These are phyloP conservation scores for Penicillium janthinellum DNA, from an alignment of 2,329 filamentous ascomycete species.

Conservation along the genomic window DNA sequence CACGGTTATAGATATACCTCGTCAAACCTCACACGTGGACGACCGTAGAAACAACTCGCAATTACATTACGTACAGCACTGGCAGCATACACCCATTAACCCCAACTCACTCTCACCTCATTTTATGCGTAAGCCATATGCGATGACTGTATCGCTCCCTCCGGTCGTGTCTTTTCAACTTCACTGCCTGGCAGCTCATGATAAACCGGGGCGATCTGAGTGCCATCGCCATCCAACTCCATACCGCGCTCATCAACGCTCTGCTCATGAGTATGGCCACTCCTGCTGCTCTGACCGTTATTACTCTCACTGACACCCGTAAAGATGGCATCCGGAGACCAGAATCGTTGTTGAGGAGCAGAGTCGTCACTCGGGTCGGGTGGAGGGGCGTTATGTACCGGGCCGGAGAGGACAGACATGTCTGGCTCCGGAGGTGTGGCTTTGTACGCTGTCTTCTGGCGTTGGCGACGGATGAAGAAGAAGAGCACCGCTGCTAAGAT, in stretches of 20 bases:
- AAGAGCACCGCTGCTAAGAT: conserved; percentile 12
- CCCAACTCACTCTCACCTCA: background rate
- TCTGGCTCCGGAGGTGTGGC: conserved; percentile 12
- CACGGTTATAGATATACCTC: too few species aligned
- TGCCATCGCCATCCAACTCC: conserved; percentile 15
- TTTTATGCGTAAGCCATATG: background rate
- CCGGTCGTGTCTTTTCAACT: background rate
- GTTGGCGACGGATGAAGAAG: conserved; percentile 19
- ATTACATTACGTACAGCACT: too few species aligned
- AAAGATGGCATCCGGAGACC: conserved; percentile 15
- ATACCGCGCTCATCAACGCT: conserved; percentile 9
- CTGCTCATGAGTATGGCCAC: conserved; percentile 5
- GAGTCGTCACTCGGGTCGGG: conserved; percentile 6
- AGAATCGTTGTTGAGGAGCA: conserved; percentile 6
- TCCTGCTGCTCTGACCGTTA: conserved; percentile 6
- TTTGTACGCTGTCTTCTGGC: conserved; percentile 14
- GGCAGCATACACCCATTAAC: background rate
- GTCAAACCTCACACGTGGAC: too few species aligned
- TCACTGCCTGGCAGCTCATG: conserved; percentile 11
- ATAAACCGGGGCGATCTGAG: conserved; percentile 17
- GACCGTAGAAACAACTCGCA: too few species aligned
- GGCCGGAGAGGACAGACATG: conserved; percentile 15
- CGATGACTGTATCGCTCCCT: background rate
- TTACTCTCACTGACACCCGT: conserved; percentile 1
- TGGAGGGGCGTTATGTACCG: conserved; percentile 12